Evolutionary conservation across 495 filamentous ascomycete genomes (phyloP).

Genomic region (Aspergillus nidulans): DNA sequence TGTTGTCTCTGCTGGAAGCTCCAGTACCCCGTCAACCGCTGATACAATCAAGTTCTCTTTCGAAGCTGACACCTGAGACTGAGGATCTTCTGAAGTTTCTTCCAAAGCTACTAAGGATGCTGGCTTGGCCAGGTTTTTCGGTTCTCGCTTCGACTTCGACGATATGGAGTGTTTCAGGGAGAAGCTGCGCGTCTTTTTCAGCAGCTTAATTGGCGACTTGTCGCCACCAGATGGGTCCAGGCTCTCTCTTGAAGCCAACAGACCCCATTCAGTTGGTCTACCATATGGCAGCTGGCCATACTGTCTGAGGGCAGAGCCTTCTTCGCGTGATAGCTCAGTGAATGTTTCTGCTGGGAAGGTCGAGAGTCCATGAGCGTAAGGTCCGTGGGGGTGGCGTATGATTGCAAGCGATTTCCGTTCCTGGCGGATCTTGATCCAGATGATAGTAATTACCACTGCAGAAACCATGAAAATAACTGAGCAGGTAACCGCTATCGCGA

Average conservation of each 20-base stretch:
- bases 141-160: constrained; percentile 26
- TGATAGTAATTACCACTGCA: constrained; percentile 30
- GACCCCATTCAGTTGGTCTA: constrained; percentile 39
- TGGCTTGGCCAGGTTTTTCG: constrained; percentile 17
- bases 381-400: constrained; percentile 23
- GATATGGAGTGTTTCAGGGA: constrained; percentile 32
- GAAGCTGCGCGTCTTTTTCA: constrained; percentile 27
- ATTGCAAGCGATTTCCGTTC: constrained; percentile 32
- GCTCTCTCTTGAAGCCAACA: constrained; percentile 39
- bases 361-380: constrained; percentile 21
- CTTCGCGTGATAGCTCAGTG: constrained; percentile 34
- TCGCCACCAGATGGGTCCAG: constrained; percentile 20
- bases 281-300: constrained; percentile 39
- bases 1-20: constrained; percentile 38
- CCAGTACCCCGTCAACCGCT: constrained; percentile 37
- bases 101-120: constrained; percentile 30
- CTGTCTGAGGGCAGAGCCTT: constrained; percentile 29
- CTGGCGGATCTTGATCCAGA: constrained; percentile 40
- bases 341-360: constrained; percentile 31
- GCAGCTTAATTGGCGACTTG: constrained; percentile 24
- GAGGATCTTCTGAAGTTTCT: constrained; percentile 21
- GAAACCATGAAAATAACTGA: constrained; percentile 36
- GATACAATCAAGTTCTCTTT: constrained; percentile 35
- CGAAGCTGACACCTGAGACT: constrained; percentile 13
- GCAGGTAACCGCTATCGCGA: constrained; percentile 41